phyloP scores from a whole-genome alignment of 805 yeast genomes.

The Wickerhamiella domercqiae region DNA sequence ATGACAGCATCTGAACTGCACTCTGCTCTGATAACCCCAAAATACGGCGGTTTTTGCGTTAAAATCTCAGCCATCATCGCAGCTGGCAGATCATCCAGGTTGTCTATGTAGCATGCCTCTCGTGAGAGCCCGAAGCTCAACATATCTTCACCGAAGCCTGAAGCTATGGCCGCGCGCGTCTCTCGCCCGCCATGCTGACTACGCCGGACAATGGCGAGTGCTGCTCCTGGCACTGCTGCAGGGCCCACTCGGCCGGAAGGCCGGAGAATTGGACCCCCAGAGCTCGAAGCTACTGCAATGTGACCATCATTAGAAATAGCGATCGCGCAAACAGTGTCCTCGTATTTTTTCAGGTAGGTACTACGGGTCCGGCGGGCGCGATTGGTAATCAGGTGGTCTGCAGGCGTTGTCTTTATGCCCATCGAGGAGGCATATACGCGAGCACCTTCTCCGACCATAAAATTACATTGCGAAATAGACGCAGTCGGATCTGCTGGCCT shows the following conservation, averaged over 20 bases:
- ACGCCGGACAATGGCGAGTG: too few relatives aligned
- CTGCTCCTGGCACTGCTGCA: conserved; percentile 29
- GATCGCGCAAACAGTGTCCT: conserved; percentile 29
- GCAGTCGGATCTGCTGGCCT: conserved; percentile 5
- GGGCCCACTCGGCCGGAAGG: conserved; percentile 29
- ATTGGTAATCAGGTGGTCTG: not conserved
- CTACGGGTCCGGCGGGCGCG: conserved; percentile 2
- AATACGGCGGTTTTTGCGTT: conserved; percentile 5
- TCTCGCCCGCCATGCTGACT: too few relatives aligned
- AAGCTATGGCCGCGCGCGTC: conserved; percentile 19
- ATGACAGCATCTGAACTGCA: not conserved
- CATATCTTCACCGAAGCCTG: conserved; percentile 31
- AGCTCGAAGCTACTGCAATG: conserved; percentile 24
- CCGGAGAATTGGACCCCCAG: conserved; percentile 28
- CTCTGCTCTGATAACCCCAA: conserved; percentile 9
- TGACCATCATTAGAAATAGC: conserved; percentile 17
- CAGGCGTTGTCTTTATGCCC: not conserved
- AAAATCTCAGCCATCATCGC: not conserved
- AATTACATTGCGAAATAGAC: conserved; percentile 18
- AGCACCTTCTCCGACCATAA: conserved; percentile 25
- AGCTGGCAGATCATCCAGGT: conserved; percentile 2
- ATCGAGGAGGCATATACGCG: conserved; percentile 17
- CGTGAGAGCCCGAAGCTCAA: conserved; percentile 19
- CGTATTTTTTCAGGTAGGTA: conserved; percentile 9
- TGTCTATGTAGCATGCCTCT: not conserved